Conservation (phyloP, 257 asterid species). For the Misopates orontium region DNA sequence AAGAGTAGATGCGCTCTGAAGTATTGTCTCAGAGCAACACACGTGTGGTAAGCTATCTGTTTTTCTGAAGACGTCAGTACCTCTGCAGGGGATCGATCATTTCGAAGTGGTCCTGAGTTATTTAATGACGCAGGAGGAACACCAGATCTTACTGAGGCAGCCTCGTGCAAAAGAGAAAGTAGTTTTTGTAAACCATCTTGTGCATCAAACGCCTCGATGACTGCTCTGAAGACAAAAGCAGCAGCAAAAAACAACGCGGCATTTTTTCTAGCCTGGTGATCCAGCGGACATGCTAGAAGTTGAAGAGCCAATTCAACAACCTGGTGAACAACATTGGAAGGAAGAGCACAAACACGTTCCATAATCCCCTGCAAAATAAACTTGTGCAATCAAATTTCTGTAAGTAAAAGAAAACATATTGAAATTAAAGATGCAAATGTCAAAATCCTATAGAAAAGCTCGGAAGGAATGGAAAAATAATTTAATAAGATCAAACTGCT, state of each 20-base stretch:
- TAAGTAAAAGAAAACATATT: conserved; percentile 9
- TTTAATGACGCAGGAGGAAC: conserved; percentile 63
- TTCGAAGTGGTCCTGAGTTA: conserved; percentile 71
- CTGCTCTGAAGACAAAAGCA: conserved; percentile 93
- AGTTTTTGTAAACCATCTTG: conserved; percentile 91
- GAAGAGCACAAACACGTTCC: conserved; percentile 99
- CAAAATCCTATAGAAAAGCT: neutral
- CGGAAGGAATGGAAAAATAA: neutral
- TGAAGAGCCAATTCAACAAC: conserved; percentile 88
- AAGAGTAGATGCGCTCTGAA: conserved; percentile 89
- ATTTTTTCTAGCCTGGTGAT: conserved; percentile 86
- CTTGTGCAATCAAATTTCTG: conserved; percentile 12
- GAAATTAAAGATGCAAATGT: neutral
- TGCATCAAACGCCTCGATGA: conserved; percentile 84
- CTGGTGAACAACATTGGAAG: conserved; percentile 75
- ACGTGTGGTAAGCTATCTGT: conserved; percentile 95
- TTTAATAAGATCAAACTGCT: conserved; percentile 10
- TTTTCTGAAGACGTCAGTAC: conserved; percentile 91
- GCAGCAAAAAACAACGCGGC: conserved; percentile 88
- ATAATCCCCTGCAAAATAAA: conserved; percentile 72
- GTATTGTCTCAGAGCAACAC: conserved; percentile 86
- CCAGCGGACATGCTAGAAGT: conserved; percentile 80
- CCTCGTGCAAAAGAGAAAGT: conserved; percentile 76
- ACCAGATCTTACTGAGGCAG: conserved; percentile 98
- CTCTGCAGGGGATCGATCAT: conserved; percentile 81